Evolutionary conservation across 164 flowering plant species (phyloP).

Genomic region (Macadamia tetraphylla): DNA sequence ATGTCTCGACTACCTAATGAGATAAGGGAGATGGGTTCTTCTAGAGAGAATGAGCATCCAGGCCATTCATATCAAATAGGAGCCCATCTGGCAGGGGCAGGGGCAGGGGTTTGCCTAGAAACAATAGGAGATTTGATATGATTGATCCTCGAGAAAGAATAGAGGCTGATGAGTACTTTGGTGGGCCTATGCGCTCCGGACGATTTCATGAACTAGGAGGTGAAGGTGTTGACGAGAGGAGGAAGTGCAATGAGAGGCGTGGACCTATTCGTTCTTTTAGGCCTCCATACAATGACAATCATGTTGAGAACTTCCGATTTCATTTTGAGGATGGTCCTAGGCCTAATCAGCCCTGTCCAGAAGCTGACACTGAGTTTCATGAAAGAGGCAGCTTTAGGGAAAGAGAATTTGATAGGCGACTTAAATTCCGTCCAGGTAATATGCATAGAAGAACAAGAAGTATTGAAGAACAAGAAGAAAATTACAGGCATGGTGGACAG

Average conservation of each 20-base stretch:
- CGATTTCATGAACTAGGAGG: constrained; percentile 40
- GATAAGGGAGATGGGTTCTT: constrained; percentile 39
- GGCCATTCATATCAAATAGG: constrained; percentile 32
- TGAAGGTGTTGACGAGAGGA: constrained; percentile 40
- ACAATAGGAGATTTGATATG: constrained; percentile 35
- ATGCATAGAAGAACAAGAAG: constrained; percentile 37
- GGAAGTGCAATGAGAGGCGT: constrained; percentile 43
- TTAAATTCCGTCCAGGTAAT: constrained; percentile 33
- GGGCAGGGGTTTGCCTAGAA: constrained; percentile 33
- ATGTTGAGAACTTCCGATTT: constrained; percentile 30
- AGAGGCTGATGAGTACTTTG: constrained; percentile 41
- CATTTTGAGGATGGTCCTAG: constrained; percentile 39
- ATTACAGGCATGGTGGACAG: constrained; percentile 35
- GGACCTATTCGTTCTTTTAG: constrained; percentile 42
- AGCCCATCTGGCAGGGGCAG: constrained; percentile 40
- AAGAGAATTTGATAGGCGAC: constrained; percentile 51
- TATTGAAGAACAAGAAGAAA: constrained; percentile 48
- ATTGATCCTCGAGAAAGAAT: constrained; percentile 43
- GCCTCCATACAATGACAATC: constrained; percentile 32
- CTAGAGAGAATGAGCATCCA: constrained; percentile 33
- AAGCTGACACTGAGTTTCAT: constrained; percentile 30
- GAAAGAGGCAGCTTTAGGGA: constrained; percentile 41
- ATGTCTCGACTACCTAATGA: constrained; percentile 29
- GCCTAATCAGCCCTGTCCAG: constrained; percentile 44
- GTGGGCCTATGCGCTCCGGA: constrained; percentile 30